Base-by-base conservation (phyloP, 2,329 filamentous ascomycete species). In the Pseudocercospora macadamiae region DNA sequence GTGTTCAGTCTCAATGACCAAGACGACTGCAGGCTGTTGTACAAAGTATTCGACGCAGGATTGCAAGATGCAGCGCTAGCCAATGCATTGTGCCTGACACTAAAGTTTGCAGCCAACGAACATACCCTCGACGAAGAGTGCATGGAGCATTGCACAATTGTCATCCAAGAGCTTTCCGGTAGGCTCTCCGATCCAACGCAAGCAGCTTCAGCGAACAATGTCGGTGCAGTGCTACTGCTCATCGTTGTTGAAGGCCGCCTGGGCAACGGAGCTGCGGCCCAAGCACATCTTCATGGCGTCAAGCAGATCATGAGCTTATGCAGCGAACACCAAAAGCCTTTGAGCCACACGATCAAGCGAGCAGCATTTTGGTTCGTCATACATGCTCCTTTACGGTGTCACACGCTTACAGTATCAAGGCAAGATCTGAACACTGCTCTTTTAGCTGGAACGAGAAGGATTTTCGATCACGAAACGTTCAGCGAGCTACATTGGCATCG, bases 401-500 rank as follows among this genome's bases (percentile, higher is more conserved):
- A 8, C 10, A n/a, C 7, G 32, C 32, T 36, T 2, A 36, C 32
- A 14, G 14, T 36, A 14, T 12, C 10, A 14, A 36, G 32, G 32
- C 42, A 47, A 47, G 42, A 47, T 23, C 18, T 47, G 4, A 47
- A 47, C 12, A 47, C 42, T 23, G 19, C 42, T 26, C 19, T 12
- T 26, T 14, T 47, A 26, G 19, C 42, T 21, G 42, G 25, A 14
- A 47, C 42, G 25, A n/a, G 25, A 14, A 21, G 42, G 19, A 26
- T 25, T 12, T 47, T 47, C 12, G 12, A 47, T 26, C 42, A 47
- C n/a, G 42, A 26, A n/a, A 47, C 42, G 7, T 47, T 47, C 25
- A 26, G 19, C 7, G 42, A 47, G 19, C 42, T 47, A 14, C 42
- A 47, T n/a, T 47, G 42, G 42, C 42, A 47, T 47, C 42, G 42